These are phyloP conservation scores for Solanum corneliomulleri DNA, from an alignment of 257 asterid species.

Conservation along the genomic window DNA sequence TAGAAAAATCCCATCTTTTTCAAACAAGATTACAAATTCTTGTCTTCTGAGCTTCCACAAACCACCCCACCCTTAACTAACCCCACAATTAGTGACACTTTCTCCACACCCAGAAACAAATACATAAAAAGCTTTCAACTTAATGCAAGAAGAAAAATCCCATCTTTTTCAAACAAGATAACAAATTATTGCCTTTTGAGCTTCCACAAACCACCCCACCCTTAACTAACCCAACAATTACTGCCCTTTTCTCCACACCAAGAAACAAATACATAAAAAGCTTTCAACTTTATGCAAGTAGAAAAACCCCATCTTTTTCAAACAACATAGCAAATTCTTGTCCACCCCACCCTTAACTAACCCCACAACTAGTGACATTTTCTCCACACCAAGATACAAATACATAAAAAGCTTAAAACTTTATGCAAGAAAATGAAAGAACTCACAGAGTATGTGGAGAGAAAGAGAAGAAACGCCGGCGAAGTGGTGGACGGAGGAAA, in stretches of 20 bases:
- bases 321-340: too few species aligned
- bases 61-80: not conserved
- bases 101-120: too few species aligned
- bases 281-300: not conserved
- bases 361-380: not conserved
- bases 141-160: not conserved
- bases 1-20: not conserved
- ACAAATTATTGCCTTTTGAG: not conserved
- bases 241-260: not conserved
- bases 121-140: too few species aligned
- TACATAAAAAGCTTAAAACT: not conserved
- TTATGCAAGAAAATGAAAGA: not conserved
- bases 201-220: not conserved
- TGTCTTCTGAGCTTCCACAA: not conserved
- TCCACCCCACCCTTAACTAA: not conserved
- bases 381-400: not conserved
- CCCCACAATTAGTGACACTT: too few species aligned
- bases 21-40: not conserved
- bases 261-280: not conserved
- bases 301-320: too few species aligned
- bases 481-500: conserved; percentile 29
- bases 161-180: not conserved
- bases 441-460: conserved; percentile 2
- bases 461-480: conserved; percentile 16
- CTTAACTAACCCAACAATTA: not conserved